A percentile compares a stretch with the other conserved stretches of the same genome.
Conservation (phyloP, 345 rosid species). For the Raphanus raphanistrum region DNA sequence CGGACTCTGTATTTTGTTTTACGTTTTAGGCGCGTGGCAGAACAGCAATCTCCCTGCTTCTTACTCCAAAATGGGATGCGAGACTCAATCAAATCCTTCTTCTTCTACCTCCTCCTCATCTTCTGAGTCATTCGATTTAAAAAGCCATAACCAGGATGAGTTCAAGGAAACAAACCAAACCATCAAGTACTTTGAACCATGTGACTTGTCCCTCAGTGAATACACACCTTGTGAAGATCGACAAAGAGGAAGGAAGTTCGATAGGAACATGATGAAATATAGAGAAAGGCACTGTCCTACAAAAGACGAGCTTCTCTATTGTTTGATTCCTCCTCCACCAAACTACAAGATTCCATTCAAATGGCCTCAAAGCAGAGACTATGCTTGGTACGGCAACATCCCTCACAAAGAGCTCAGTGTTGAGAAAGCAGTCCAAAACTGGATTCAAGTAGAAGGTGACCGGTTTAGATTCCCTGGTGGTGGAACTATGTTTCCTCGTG, state of each 20-base stretch:
- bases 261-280: slow-evolving; percentile 76
- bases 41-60: slow-evolving; percentile 41
- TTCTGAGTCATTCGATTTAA: slow-evolving; percentile 57
- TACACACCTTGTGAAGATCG: slow-evolving; percentile 87
- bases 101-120: slow-evolving; percentile 27
- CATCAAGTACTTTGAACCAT: slow-evolving; percentile 50
- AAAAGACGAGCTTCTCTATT: slow-evolving; percentile 63
- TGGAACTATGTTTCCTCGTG: slow-evolving; percentile 90
- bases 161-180: slow-evolving; percentile 43
- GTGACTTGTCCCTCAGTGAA: slow-evolving; percentile 74
- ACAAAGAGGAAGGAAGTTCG: slow-evolving; percentile 69
- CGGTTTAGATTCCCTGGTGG: slow-evolving; percentile 96
- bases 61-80: slow-evolving; percentile 48
- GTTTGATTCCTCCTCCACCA: slow-evolving; percentile 94
- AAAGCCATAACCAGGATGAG: slow-evolving; percentile 68
- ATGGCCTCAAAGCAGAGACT: slow-evolving; percentile 97
- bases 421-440: slow-evolving; percentile 96
- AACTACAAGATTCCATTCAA: slow-evolving; percentile 90
- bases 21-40: slow-evolving; percentile 89
- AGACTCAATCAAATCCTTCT: slow-evolving; percentile 33
- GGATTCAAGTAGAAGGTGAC: slow-evolving; percentile 93
- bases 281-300: slow-evolving; percentile 93
- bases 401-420: slow-evolving; percentile 94
- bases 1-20: slow-evolving; percentile 80
- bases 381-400: slow-evolving; percentile 92